Conservation (phyloP, 2,329 filamentous ascomycete genomes). For the Stagonosporopsis tanaceti region DNA sequence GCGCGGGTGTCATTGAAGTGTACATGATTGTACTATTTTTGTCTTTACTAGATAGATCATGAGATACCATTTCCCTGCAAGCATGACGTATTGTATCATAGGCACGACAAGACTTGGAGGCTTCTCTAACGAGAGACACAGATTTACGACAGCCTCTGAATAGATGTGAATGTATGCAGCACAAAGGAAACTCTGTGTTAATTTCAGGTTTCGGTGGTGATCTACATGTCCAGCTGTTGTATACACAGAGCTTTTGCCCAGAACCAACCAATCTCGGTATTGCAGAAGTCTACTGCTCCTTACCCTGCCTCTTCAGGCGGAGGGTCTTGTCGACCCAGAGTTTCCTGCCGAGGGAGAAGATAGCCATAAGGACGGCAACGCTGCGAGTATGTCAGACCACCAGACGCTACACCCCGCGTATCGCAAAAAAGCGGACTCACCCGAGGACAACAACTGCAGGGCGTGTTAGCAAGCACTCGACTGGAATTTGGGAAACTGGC, state of each 20-base stretch:
- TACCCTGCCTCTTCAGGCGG: constrained; percentile 76
- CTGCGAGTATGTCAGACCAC: constrained; percentile 51
- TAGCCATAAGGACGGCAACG: constrained; percentile 76
- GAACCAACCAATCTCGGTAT: constrained; percentile 16
- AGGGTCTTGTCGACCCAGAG: constrained; percentile 90
- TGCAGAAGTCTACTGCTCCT: constrained; percentile 37
- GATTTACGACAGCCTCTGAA: neutral
- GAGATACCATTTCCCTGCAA: neutral
- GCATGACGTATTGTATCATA: neutral
- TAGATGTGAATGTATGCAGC: constrained; percentile 6
- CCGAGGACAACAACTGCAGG: constrained; percentile 79
- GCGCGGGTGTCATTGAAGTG: constrained; percentile 12
- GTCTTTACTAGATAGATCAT: neutral
- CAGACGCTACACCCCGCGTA: constrained; percentile 22
- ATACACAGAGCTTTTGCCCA: constrained; percentile 35
- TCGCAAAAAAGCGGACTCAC: constrained; percentile 60
- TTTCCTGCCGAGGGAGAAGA: constrained; percentile 84
- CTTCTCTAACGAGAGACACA: neutral
- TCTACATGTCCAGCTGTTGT: constrained; percentile 24
- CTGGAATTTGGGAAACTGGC: neutral
- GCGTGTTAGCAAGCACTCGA: constrained; percentile 27
- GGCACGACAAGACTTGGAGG: neutral
- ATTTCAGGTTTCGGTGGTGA: constrained; percentile 29
- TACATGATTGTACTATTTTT: neutral
- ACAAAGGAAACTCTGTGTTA: constrained; percentile 38